Base-by-base conservation (phyloP, 2,329 filamentous ascomycete species). In the Alternaria hordeiaustralica region DNA sequence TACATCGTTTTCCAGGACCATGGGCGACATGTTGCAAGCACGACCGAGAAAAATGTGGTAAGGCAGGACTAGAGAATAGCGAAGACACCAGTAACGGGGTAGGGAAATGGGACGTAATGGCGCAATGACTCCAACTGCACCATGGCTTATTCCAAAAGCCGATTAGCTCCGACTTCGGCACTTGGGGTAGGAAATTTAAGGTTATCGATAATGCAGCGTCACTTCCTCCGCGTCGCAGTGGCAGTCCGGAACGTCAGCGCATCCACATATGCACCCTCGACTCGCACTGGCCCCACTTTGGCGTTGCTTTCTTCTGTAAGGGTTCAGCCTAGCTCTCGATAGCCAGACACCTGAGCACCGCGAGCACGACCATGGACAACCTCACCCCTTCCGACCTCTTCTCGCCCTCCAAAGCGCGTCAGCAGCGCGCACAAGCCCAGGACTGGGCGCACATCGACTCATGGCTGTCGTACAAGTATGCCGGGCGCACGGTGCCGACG, bases 371-470 rank as follows among this genome's bases (percentile, higher is more conserved):
- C 44, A 79, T 80, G 78, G 78, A 79, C 58, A 75, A 67, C 58
- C 76, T 79, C 30, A 79, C 78, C 2, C 78, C 78, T 0, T 75
- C 79, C 15, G 82, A 86, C 26, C 82, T 88, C 47, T 85, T 88
- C 69, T 89, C 87, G 3, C 87, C 87, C 6, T 87, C 87, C 7
- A 89, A 89, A 78, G 87, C 87, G 21, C 90, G 93, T 63, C 90
- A 92, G 64, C 92, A 93, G 70, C 91, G 92, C 66, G 91, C 92
- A 12, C 89, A 92, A 66, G 92, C 93, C 50, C 94, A 95, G 76
- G 94, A 97, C 81, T 98, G 95, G 95, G 90, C 89, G 59, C 93
- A 92, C 69, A 87, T 97, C 70, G 93, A 96, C 80, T 84, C 85
- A 71, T 98, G 95, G 94, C 88, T 97, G 11, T 74, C 74, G 9